Evolutionary conservation across 306 rosid genomes (phyloP).

Genomic region (Alnus rubra): DNA sequence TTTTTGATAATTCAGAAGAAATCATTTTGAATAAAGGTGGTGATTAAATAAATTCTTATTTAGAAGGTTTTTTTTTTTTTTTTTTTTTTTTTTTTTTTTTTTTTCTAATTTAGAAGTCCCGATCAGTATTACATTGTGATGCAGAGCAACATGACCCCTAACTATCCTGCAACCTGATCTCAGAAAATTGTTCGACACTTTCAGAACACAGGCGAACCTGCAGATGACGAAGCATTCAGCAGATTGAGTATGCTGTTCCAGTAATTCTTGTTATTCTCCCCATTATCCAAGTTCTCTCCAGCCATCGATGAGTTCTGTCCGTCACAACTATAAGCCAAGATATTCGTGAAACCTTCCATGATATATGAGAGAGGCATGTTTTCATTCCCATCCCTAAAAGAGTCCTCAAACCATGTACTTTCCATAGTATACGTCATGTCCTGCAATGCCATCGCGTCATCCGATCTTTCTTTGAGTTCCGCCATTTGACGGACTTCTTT

Average conservation of each 20-base stretch:
- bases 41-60: too few relatives aligned
- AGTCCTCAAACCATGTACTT: constrained; percentile 28
- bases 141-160: background rate
- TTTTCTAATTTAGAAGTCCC: background rate
- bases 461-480: background rate
- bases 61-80: too few relatives aligned
- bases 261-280: constrained; percentile 37
- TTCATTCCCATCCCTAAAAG: constrained; percentile 24
- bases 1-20: too few relatives aligned
- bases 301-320: background rate
- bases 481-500: too few relatives aligned
- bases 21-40: background rate
- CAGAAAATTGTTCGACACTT: background rate
- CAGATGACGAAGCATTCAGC: constrained; percentile 45
- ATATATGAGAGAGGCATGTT: constrained; percentile 23
- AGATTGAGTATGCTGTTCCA: constrained; percentile 43
- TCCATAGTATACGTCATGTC: background rate
- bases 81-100: too few relatives aligned
- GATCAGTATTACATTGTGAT: background rate
- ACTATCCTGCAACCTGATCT: background rate
- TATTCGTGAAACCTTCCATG: constrained; percentile 16
- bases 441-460: constrained; percentile 16
- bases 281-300: constrained; percentile 15
- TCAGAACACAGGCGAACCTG: constrained; percentile 46
- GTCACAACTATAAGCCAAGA: background rate